Percentiles rank a stretch among this genome's conserved stretches.
phyloP scores from a whole-genome alignment of 1,284 basidiomycete genomes.

The Malassezia brasiliensis region DNA sequence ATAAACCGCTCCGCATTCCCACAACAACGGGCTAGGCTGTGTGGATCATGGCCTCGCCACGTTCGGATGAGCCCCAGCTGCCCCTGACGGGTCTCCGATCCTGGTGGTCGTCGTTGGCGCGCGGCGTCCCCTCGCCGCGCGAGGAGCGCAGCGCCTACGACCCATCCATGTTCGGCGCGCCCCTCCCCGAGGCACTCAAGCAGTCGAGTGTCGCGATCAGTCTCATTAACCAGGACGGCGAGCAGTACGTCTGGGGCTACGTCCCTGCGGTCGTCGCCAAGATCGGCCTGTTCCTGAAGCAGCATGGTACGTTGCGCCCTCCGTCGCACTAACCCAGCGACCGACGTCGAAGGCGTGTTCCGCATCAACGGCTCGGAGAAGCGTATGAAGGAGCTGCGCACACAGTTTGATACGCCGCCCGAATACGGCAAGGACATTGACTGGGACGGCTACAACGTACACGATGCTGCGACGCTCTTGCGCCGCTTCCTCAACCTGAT shows the following conservation, averaged over 20 bases:
- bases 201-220: slow-evolving; percentile 89
- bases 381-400: slow-evolving; percentile 88
- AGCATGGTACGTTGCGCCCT: slow-evolving; percentile 24
- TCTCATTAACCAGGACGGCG: slow-evolving; percentile 59
- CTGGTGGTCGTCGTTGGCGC: slow-evolving; percentile 12
- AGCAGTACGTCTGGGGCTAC: slow-evolving; percentile 55
- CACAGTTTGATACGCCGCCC: slow-evolving; percentile 76
- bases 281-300: slow-evolving; percentile 58
- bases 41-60: not conserved
- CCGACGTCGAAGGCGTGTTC: slow-evolving; percentile 89
- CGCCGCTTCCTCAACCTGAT: slow-evolving; percentile 89
- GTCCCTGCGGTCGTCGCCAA: slow-evolving; percentile 95
- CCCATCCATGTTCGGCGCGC: slow-evolving; percentile 64
- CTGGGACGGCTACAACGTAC: slow-evolving; percentile 82
- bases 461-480: slow-evolving; percentile 93
- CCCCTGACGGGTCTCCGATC: not conserved
- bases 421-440: slow-evolving; percentile 87
- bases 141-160: not conserved
- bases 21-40: no score
- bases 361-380: slow-evolving; percentile 67
- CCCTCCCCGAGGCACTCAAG: slow-evolving; percentile 69
- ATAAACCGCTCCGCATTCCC: no score
- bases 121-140: not conserved
- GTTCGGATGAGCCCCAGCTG: slow-evolving; percentile 1
- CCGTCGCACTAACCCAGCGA: slow-evolving; percentile 54